phyloP scores from a whole-genome alignment of 225 moss, liverwort and hornwort genomes.

The Pleurozium schreberi region DNA sequence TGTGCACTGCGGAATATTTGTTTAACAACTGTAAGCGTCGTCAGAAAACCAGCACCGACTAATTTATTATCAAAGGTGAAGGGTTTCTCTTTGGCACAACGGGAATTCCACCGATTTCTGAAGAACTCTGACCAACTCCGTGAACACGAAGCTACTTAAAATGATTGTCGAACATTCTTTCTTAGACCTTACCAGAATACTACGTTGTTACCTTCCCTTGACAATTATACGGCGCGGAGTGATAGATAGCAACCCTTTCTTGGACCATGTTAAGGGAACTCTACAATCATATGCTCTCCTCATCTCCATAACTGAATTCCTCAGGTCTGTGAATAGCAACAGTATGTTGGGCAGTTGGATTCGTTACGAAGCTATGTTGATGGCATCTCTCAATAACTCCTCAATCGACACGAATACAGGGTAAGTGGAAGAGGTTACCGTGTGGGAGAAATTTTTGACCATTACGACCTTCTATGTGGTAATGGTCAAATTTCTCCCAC shows the following conservation, averaged over 20 bases:
- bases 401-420: neutral
- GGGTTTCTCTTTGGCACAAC: neutral
- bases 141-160: neutral
- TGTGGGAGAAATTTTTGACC: too few species aligned
- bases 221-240: too few species aligned
- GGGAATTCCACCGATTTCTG: neutral
- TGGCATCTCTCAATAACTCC: neutral
- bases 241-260: neutral
- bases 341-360: too few species aligned
- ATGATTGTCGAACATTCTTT: neutral
- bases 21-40: neutral
- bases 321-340: neutral
- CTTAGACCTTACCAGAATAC: neutral
- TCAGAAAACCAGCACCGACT: neutral
- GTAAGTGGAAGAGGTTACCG: too few species aligned
- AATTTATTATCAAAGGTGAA: neutral
- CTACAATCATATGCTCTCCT: neutral
- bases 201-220: neutral
- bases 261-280: neutral
- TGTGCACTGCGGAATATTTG: too few species aligned
- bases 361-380: neutral
- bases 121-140: neutral
- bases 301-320: neutral
- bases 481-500: too few species aligned
- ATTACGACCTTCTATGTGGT: too few species aligned